Conservation (phyloP, 2,329 filamentous ascomycete species). For the Myriosclerotinia scirpicola region DNA sequence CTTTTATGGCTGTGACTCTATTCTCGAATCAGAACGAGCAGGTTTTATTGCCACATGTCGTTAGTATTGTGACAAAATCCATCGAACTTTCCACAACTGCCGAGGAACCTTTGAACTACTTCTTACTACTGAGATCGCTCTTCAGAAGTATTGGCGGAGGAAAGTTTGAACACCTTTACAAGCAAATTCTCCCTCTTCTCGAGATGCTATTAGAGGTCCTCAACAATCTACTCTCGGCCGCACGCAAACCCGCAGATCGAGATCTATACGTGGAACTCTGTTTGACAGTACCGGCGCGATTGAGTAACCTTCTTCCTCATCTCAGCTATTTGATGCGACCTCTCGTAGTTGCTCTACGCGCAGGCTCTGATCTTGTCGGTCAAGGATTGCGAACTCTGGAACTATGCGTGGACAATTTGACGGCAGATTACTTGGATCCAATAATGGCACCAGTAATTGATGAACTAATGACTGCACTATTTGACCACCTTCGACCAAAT, state of each 20-base stretch:
- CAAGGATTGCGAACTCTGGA: slow-evolving; percentile 92
- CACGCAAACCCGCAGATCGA: slow-evolving; percentile 83
- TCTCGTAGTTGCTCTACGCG: slow-evolving; percentile 89
- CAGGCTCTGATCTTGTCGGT: slow-evolving; percentile 89
- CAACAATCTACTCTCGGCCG: slow-evolving; percentile 89
- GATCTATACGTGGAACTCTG: slow-evolving; percentile 97
- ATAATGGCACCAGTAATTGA: slow-evolving; percentile 99
- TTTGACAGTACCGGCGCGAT: slow-evolving; percentile 87
- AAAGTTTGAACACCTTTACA: slow-evolving; percentile 96
- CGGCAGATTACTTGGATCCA: slow-evolving; percentile 94
- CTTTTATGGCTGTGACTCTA: slow-evolving; percentile 98
- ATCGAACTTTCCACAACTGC: slow-evolving; percentile 95
- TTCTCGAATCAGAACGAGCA: slow-evolving; percentile 95
- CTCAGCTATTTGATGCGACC: slow-evolving; percentile 96
- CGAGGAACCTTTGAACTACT: slow-evolving; percentile 98
- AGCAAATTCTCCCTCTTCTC: slow-evolving; percentile 91
- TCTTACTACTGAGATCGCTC: slow-evolving; percentile 83
- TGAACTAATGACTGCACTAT: slow-evolving; percentile 95
- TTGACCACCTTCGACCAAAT: slow-evolving; percentile 89
- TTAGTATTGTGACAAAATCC: slow-evolving; percentile 95
- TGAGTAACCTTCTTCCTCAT: slow-evolving; percentile 94
- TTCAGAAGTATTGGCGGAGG: slow-evolving; percentile 97
- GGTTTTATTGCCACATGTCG: slow-evolving; percentile 91
- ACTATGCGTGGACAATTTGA: slow-evolving; percentile 96
- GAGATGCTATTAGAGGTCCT: slow-evolving; percentile 98